Base-by-base conservation (phyloP, 2,329 filamentous ascomycete genomes). In the Sclerotinia borealis region DNA sequence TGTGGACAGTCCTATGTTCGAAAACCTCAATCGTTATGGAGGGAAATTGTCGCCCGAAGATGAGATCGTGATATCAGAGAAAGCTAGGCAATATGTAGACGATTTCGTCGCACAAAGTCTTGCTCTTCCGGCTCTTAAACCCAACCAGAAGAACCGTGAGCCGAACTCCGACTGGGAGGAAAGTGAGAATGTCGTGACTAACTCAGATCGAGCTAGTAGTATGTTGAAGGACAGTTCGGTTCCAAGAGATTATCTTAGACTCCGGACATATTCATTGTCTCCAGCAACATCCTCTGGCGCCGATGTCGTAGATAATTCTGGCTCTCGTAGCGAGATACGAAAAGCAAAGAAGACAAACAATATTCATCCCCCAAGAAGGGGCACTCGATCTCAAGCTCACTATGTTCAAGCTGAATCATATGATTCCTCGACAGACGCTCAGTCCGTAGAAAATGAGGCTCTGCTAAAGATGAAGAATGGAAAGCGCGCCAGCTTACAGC, bases 61-160 rank as follows among this genome's bases (percentile, higher is more conserved):
- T 25, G 62, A 55, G 50, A 51, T 19, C 10, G 22, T 6, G 39
- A 61, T 64, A 52, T 54, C 48, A 22, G 41, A 63, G 64, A 61
- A 48, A n/a, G 56, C 49, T 7, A 41, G 49, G 13, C 27, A 50
- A 19, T 61, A 61, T n/a, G 48, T 64, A 39, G 48, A 64, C 25
- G 39, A 60, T 6, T 64, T 60, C 45, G 56, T 61, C 11, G 39
- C 45, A 31, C 15, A 41, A n/a, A 51, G 43, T 11, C 39, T 63
- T 22, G 54, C 37, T 61, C 25, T 31, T 13, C 34, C 37, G 27
- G 34, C 17, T 15, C 22, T 51, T 27, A 9, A 34, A 10, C 29
- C 29, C 34, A n/a, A 47, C 10, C 29, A 48, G 29, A 17, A 13
- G 19, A 13, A 11, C 10, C 19, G 37, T 15, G 29, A 59, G 29